Conservation (phyloP, 352 stramenopile species). For the Globisporangium irregulare region DNA sequence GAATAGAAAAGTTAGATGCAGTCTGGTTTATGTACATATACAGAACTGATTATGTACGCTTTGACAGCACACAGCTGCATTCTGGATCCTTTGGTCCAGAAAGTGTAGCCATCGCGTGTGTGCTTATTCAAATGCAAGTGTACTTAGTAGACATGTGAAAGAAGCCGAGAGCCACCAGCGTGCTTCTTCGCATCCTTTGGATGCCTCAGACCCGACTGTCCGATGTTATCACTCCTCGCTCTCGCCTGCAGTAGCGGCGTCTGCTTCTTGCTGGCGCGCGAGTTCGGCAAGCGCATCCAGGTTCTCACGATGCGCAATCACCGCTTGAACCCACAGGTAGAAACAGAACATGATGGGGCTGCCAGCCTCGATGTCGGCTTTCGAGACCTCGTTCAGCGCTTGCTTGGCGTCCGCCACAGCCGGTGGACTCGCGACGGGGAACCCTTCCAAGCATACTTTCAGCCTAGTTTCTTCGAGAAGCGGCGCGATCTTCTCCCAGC, state of each 20-base stretch:
- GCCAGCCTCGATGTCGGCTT: constrained; percentile 47
- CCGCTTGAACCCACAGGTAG: constrained; percentile 52
- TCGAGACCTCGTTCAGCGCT: constrained; percentile 37
- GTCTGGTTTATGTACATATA: background rate
- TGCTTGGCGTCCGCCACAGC: constrained; percentile 37
- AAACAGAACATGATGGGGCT: constrained; percentile 47
- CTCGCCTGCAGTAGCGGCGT: constrained; percentile 19
- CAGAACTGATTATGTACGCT: no score
- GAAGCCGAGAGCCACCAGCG: background rate
- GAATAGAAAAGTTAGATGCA: background rate
- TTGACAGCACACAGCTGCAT: background rate
- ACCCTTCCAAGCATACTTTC: constrained; percentile 22
- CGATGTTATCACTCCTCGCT: background rate
- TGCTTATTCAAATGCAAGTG: background rate
- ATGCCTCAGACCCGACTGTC: background rate
- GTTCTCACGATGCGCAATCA: constrained; percentile 49
- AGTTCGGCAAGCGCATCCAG: constrained; percentile 40
- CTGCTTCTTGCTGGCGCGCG: constrained; percentile 36
- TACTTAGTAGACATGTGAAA: background rate
- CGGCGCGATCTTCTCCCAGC: constrained; percentile 61
- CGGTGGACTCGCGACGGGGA: constrained; percentile 17
- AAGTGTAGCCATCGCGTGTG: background rate
- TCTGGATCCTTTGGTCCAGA: background rate
- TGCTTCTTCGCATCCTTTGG: no score
- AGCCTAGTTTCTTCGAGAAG: constrained; percentile 41